Evolutionary conservation across 805 yeast genomes (phyloP).

Genomic region (Ogataea methylovora): DNA sequence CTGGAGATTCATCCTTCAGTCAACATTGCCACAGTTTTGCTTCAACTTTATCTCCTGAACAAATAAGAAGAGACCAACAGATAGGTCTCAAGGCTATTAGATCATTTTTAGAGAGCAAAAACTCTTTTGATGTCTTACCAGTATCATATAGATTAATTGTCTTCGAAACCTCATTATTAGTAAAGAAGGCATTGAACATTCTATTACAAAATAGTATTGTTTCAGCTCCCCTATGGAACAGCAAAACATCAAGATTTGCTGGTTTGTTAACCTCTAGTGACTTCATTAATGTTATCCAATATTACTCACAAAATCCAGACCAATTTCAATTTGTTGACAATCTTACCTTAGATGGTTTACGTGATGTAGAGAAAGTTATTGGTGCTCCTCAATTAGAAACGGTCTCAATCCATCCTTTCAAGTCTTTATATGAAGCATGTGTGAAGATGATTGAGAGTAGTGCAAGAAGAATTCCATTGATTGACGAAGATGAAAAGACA

Average conservation of each 20-base stretch:
- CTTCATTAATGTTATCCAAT: constrained; percentile 91
- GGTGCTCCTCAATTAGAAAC: constrained; percentile 85
- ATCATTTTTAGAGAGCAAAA: constrained; percentile 76
- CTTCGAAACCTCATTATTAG: constrained; percentile 82
- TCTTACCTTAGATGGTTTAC: constrained; percentile 74
- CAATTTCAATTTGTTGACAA: constrained; percentile 83
- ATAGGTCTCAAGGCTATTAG: constrained; percentile 80
- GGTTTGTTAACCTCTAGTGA: constrained; percentile 90
- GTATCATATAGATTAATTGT: constrained; percentile 90
- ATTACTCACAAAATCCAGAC: constrained; percentile 84
- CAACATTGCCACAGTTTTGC: no score
- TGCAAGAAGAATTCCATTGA: constrained; percentile 89
- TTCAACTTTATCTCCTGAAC: constrained; percentile 23
- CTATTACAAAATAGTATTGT: constrained; percentile 89
- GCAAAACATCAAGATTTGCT: constrained; percentile 81
- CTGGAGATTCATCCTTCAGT: no score
- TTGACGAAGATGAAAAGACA: constrained; percentile 89
- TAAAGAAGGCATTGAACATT: constrained; percentile 85
- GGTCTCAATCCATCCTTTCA: constrained; percentile 83
- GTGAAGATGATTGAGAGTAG: constrained; percentile 80
- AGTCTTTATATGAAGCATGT: constrained; percentile 87
- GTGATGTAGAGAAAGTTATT: constrained; percentile 80
- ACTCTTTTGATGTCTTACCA: constrained; percentile 94
- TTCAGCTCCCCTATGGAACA: constrained; percentile 96
- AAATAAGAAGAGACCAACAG: constrained; percentile 49